Percentiles rank a stretch among this genome's conserved stretches.
Evolutionary conservation across 371 early-diverging fungal species (phyloP).

Genomic region (Choanephora cucurbitarum): DNA sequence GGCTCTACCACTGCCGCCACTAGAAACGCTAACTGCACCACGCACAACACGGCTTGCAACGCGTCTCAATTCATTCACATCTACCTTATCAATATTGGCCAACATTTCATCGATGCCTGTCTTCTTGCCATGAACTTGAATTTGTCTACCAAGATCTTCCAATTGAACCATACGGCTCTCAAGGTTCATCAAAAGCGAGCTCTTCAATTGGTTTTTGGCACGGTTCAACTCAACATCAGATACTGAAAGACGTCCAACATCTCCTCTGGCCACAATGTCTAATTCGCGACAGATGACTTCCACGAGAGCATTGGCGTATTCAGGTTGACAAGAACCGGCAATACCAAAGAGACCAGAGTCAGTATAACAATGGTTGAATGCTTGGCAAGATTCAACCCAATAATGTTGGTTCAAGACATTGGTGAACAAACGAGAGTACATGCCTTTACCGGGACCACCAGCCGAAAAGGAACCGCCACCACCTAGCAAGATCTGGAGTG

Average conservation of each 20-base stretch:
- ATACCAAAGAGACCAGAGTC: slow-evolving; percentile 95
- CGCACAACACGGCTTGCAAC: slow-evolving; percentile 65
- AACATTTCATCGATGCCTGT: slow-evolving; percentile 80
- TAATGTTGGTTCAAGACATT: slow-evolving; percentile 91
- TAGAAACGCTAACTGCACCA: slow-evolving; percentile 52
- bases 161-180: slow-evolving; percentile 91
- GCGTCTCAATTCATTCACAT: slow-evolving; percentile 69
- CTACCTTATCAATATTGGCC: slow-evolving; percentile 70
- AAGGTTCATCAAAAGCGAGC: slow-evolving; percentile 89
- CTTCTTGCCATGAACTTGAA: slow-evolving; percentile 78
- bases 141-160: slow-evolving; percentile 94
- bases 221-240: slow-evolving; percentile 70
- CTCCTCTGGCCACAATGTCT: slow-evolving; percentile 66
- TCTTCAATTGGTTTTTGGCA: slow-evolving; percentile 95
- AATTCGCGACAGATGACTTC: slow-evolving; percentile 87
- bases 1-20: slow-evolving; percentile 60
- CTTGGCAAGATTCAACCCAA: slow-evolving; percentile 93
- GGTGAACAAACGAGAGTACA: slow-evolving; percentile 96
- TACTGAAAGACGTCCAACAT: slow-evolving; percentile 39
- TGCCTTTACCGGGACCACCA: slow-evolving; percentile 98
- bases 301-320: slow-evolving; percentile 66
- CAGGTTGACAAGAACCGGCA: slow-evolving; percentile 79
- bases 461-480: slow-evolving; percentile 97
- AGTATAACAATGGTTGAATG: slow-evolving; percentile 89
- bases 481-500: slow-evolving; percentile 88